These are phyloP conservation scores for Podaxis carcinomalis DNA, from an alignment of 768 basidiomycete species.

Conservation along the genomic window DNA sequence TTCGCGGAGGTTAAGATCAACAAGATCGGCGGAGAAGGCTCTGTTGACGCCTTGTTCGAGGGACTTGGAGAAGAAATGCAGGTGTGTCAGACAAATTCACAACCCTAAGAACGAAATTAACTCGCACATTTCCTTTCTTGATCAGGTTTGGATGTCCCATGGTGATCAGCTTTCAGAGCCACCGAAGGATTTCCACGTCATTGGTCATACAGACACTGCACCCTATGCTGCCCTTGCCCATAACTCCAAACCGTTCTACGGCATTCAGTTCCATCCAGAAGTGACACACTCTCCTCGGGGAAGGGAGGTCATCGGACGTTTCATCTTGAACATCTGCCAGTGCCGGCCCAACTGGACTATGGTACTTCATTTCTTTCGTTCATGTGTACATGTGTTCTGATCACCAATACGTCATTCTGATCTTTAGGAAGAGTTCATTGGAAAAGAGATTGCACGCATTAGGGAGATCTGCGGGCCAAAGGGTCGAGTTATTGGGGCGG, in stretches of 20 bases:
- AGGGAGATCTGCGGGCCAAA: slow-evolving; percentile 90
- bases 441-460: slow-evolving; percentile 92
- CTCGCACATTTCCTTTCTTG: background rate
- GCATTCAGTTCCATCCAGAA: slow-evolving; percentile 98
- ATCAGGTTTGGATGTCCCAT: slow-evolving; percentile 99
- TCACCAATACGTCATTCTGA: slow-evolving; percentile 1
- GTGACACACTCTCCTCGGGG: slow-evolving; percentile 93
- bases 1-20: slow-evolving; percentile 77
- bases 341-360: slow-evolving; percentile 90
- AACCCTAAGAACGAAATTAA: background rate
- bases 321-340: slow-evolving; percentile 80
- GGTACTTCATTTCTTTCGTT: slow-evolving; percentile 39
- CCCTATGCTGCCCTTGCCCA: slow-evolving; percentile 95
- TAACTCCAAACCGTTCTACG: slow-evolving; percentile 82
- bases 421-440: slow-evolving; percentile 89
- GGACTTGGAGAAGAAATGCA: slow-evolving; percentile 87
- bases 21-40: slow-evolving; percentile 47
- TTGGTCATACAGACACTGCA: slow-evolving; percentile 82
- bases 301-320: slow-evolving; percentile 83
- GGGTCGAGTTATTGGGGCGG: slow-evolving; percentile 96
- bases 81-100: slow-evolving; percentile 36
- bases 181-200: slow-evolving; percentile 81
- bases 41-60: slow-evolving; percentile 76
- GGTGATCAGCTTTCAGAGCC: slow-evolving; percentile 87
- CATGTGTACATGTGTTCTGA: slow-evolving; percentile 7